Evolutionary conservation across 148 eudicot species (phyloP).

Genomic region (Vaccinium vitisidaea): DNA sequence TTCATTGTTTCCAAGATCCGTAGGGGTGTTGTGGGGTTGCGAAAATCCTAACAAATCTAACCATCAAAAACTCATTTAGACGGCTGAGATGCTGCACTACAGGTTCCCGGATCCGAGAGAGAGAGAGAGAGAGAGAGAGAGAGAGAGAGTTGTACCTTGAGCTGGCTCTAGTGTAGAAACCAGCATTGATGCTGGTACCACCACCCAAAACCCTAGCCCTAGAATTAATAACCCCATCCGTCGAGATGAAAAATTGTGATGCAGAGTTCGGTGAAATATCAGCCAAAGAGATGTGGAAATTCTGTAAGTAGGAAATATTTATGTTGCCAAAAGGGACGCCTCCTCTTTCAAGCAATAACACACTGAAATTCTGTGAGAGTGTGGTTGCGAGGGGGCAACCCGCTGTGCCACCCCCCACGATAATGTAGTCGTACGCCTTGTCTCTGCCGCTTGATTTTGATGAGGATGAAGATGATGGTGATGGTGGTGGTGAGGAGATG

Average conservation of each 20-base stretch:
- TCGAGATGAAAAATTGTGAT: conserved; percentile 70
- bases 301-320: conserved; percentile 62
- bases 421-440: conserved; percentile 62
- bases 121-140: conserved; percentile 6
- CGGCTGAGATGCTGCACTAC: too few relatives aligned
- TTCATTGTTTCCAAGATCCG: too few relatives aligned
- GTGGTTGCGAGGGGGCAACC: conserved; percentile 94
- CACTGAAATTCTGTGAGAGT: conserved; percentile 61
- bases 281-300: conserved; percentile 79
- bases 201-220: conserved; percentile 94
- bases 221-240: conserved; percentile 82
- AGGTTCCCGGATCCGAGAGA: too few relatives aligned
- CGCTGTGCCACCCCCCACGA: conserved; percentile 94
- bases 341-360: conserved; percentile 78
- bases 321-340: conserved; percentile 74
- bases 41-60: too few relatives aligned
- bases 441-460: conserved; percentile 6
- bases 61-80: too few relatives aligned
- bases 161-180: conserved; percentile 90
- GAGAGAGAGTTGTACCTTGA: conserved; percentile 45
- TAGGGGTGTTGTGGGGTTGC: too few relatives aligned
- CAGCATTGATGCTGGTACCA: conserved; percentile 84
- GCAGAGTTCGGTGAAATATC: conserved; percentile 73
- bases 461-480: conserved; percentile 12
- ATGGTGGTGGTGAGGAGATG: conserved; percentile 18